Evolutionary conservation across 768 basidiomycete species (phyloP), one percentile per base, ranked within the genome.

Genomic region (Russula foetens): DNA sequence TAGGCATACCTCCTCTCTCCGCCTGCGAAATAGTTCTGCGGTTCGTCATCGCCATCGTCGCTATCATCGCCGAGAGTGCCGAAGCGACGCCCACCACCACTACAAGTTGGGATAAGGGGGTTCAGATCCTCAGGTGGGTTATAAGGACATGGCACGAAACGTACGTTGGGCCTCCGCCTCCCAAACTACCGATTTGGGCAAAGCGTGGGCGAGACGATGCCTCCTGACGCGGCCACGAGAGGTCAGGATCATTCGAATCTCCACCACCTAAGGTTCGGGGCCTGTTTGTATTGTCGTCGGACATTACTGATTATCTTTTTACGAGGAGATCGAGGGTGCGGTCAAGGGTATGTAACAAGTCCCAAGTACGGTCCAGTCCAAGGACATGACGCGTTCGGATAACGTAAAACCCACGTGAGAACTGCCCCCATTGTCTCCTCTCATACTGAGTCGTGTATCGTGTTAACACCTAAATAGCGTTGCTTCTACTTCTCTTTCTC

Each of bases 21-120:
- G n/a, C 96, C 96, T 3, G 96, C 87, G 72, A 92, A 98, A 80
- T 86, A 90, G 19, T 80, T 79, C 38, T 78, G 77, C 5, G 74
- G 75, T 45, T 79, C 77, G 8, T 72, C 74, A 7, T 76, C 76
- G 11, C 49, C 60, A 39, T 80, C 79, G 3, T 76, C 77, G 12
- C 77, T 79, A 1, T 83, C 83, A 29, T 82, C 83, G 15, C 81
- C 79, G 29, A 74, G 58, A 11, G 70, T 69, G 4, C 69, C 71
- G 29, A 73, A 62, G 6, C 69, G 64, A 9, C 53, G 53, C n/a
- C 67, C 64, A 4, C 67, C 67, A 33, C 61, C 47, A 4, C 67
- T 66, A 39, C 38, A 53, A 1, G n/a, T 12, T 7, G n/a, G n/a
- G 7, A 24, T 45, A 53, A 1, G 11, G 15, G 15, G 28, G 23